Conservation (phyloP, 192 early-diverging fungal species). For the Coemansia guatemalensis region DNA sequence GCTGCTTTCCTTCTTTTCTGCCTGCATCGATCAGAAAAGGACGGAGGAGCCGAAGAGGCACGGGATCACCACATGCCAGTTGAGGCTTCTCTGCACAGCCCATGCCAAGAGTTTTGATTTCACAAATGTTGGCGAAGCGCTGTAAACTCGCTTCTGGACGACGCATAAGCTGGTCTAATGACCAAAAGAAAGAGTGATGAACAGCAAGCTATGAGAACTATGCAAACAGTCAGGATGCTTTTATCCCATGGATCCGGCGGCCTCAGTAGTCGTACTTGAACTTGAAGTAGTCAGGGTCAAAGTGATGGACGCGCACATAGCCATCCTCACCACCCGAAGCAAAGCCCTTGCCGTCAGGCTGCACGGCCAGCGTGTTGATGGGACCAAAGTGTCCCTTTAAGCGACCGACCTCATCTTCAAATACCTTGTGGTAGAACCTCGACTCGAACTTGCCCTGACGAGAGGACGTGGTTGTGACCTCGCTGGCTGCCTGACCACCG, state of each 20-base stretch:
- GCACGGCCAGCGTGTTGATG: slow-evolving; percentile 98
- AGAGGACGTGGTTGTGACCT: slow-evolving; percentile 87
- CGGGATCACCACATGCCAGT: too few species aligned
- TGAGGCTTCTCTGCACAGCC: too few species aligned
- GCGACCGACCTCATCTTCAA: slow-evolving; percentile 95
- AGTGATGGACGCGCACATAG: slow-evolving; percentile 94
- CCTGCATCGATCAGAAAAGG: too few species aligned
- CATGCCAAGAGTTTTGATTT: too few species aligned
- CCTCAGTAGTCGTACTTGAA: slow-evolving; percentile 71
- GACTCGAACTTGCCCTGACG: slow-evolving; percentile 97
- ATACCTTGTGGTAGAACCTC: slow-evolving; percentile 95
- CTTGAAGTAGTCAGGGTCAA: slow-evolving; percentile 93
- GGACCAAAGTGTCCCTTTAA: slow-evolving; percentile 99
- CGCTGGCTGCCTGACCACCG: slow-evolving; percentile 99
- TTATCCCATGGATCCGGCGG: too few species aligned
- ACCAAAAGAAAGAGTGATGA: slow-evolving; percentile 1
- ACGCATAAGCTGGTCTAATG: too few species aligned
- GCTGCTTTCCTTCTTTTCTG: neutral
- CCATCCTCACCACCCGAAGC: slow-evolving; percentile 98
- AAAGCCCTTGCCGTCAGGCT: slow-evolving; percentile 92
- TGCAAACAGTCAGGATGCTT: too few species aligned
- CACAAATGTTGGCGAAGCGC: too few species aligned
- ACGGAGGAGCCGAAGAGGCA: too few species aligned
- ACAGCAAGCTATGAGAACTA: neutral
- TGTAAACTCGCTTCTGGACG: too few species aligned